Conservation (phyloP, 1,284 basidiomycete species). For the Microbotryomycetes sp. region DNA sequence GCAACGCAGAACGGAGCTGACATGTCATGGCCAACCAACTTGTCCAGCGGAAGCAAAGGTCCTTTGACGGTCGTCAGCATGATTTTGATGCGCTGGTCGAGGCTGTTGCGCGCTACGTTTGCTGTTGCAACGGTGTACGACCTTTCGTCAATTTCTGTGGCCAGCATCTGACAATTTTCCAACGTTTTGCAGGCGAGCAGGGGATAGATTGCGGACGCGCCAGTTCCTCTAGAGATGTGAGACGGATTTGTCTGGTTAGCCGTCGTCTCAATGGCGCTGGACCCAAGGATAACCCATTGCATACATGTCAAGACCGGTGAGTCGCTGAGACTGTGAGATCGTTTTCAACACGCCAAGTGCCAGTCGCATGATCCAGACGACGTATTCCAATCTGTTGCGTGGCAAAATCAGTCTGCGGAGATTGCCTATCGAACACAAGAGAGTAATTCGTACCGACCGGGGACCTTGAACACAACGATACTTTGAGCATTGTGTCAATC, state of each 20-base stretch:
- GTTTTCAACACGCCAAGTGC: conserved; percentile 31
- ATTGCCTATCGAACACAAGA: neutral
- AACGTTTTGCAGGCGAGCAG: conserved; percentile 60
- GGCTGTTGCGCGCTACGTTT: conserved; percentile 54
- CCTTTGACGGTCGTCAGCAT: conserved; percentile 41
- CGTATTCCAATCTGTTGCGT: conserved; percentile 60
- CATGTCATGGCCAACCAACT: conserved; percentile 38
- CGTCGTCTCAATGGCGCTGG: conserved; percentile 47
- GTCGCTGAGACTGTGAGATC: neutral
- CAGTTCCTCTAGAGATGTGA: conserved; percentile 63
- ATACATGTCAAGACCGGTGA: conserved; percentile 48
- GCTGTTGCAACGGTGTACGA: conserved; percentile 52
- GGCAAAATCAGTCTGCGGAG: neutral
- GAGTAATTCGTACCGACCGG: conserved; percentile 22
- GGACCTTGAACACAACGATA: conserved; percentile 12
- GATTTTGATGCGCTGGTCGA: conserved; percentile 48
- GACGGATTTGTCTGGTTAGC: too few species aligned
- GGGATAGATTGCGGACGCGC: conserved; percentile 83
- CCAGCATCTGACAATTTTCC: conserved; percentile 38
- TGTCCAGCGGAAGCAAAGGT: conserved; percentile 49
- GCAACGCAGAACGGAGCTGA: neutral
- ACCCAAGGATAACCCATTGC: conserved; percentile 16
- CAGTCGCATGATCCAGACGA: conserved; percentile 64
- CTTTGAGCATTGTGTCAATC: too few species aligned
- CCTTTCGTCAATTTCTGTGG: conserved; percentile 55